phyloP scores from a whole-genome alignment of 768 basidiomycete species.

The Hygrocybe coccinea region DNA sequence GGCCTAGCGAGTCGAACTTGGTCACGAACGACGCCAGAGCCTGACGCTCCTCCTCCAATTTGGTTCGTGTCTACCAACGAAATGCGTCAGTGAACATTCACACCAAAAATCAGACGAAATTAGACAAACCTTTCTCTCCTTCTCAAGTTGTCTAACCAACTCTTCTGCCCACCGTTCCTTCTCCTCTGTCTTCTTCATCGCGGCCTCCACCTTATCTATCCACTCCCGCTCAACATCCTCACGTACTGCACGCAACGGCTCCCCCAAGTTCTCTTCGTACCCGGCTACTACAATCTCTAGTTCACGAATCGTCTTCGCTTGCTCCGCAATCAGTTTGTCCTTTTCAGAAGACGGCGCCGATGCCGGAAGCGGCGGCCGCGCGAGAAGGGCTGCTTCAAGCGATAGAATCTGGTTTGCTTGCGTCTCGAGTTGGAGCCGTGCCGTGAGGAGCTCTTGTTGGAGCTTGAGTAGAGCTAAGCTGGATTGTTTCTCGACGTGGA shows the following conservation, averaged over 20 bases:
- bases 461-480: conserved; percentile 40
- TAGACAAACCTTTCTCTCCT: conserved; percentile 60
- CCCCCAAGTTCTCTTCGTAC: conserved; percentile 70
- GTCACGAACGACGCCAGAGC: conserved; percentile 76
- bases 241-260: conserved; percentile 57
- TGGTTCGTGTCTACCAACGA: conserved; percentile 43
- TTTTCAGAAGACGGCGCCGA: conserved; percentile 69
- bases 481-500: background rate
- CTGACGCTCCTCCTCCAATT: conserved; percentile 71
- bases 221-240: conserved; percentile 77
- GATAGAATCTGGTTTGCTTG: conserved; percentile 82
- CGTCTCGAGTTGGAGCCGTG: conserved; percentile 71
- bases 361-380: conserved; percentile 61
- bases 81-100: background rate
- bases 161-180: conserved; percentile 71
- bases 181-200: conserved; percentile 58
- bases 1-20: conserved; percentile 68
- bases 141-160: conserved; percentile 69
- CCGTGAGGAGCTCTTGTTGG: conserved; percentile 81
- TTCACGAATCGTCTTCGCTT: conserved; percentile 70
- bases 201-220: conserved; percentile 53
- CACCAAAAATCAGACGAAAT: background rate
- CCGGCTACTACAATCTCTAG: conserved; percentile 67
- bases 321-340: conserved; percentile 67
- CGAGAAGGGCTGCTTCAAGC: conserved; percentile 69